Base-by-base conservation (phyloP, 179 eudicot genomes). In the Patellifolia procumbens region DNA sequence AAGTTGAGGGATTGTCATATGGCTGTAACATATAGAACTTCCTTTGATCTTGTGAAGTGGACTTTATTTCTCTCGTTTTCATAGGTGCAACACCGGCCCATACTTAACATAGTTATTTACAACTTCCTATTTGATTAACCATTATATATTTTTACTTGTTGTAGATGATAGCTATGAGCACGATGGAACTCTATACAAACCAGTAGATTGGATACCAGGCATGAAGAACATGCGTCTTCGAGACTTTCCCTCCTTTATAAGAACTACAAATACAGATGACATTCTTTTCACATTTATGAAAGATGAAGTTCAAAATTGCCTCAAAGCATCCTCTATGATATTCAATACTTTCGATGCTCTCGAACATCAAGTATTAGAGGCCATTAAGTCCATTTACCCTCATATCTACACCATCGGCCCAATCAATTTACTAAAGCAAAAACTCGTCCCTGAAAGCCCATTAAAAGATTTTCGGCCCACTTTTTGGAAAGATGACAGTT, bases 161-260 rank as follows among this genome's bases (percentile, higher is more conserved):
- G 46, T 74, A 82, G 84, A 82, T 80, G 79, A 78, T 12, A 78
- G 64, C 22, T 61, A 26, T 31, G n/a, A 61, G 26, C 55, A 22
- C 17, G 76, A 74, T 5, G 76, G 76, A 3, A 74, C 68, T 13
- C 45, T 82, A 2, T 79, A 78, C 11, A 78, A 64, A 29, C 12
- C 35, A 24, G 28, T 82, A 1, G 74, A 82, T 17, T 82, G 82
- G 82, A 68, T 82, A 0, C 79, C 85, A 1, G 82, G 82, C 31
- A 78, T 82, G 79, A 45, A 64, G 17, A 35, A 75, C 66, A 82
- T 82, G n/a, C 64, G 74, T 17, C 74, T 82, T 1, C 42, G 56
- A n/a, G 85, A 82, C 46, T 32, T 82, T 4, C 85, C 85, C 4
- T 59, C 52, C 26, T 72, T 78, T 45, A 62, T 81, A 34, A 76